These are phyloP conservation scores for Rutstroemia sp. DNA, from an alignment of 2,329 filamentous ascomycete genomes.

Conservation along the genomic window DNA sequence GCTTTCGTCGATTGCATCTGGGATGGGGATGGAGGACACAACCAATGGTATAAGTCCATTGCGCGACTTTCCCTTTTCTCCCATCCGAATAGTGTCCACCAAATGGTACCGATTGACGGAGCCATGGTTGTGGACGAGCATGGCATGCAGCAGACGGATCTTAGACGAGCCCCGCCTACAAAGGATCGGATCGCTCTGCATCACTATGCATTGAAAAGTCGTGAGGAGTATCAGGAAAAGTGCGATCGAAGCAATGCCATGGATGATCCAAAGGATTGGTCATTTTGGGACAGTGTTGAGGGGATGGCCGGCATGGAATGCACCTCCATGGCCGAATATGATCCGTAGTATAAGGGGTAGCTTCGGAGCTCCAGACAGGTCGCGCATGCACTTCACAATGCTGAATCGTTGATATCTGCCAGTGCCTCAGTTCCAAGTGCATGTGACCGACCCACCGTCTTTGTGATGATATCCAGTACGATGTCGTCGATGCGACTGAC, in stretches of 20 bases:
- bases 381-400: too few relatives aligned
- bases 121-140: conserved; percentile 24
- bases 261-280: conserved; percentile 22
- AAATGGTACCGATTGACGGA: conserved; percentile 17
- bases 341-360: conserved; percentile 10
- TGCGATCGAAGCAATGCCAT: conserved; percentile 24
- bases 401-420: too few relatives aligned
- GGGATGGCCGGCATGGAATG: conserved; percentile 20
- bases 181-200: conserved; percentile 28
- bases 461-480: too few relatives aligned
- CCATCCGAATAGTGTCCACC: conserved; percentile 10
- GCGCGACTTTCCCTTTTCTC: conserved; percentile 19
- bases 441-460: too few relatives aligned
- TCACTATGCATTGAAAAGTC: conserved; percentile 30
- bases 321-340: conserved; percentile 24
- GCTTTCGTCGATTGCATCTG: conserved; percentile 27
- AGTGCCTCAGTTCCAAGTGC: too few relatives aligned
- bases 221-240: conserved; percentile 29
- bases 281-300: conserved; percentile 27
- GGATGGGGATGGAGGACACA: conserved; percentile 23
- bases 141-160: conserved; percentile 10
- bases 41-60: conserved; percentile 28
- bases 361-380: too few relatives aligned
- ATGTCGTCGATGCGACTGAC: too few relatives aligned
- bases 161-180: conserved; percentile 21